These are phyloP conservation scores for Trichophyton rubrum DNA, from an alignment of 2,329 filamentous ascomycete genomes.

Conservation along the genomic window DNA sequence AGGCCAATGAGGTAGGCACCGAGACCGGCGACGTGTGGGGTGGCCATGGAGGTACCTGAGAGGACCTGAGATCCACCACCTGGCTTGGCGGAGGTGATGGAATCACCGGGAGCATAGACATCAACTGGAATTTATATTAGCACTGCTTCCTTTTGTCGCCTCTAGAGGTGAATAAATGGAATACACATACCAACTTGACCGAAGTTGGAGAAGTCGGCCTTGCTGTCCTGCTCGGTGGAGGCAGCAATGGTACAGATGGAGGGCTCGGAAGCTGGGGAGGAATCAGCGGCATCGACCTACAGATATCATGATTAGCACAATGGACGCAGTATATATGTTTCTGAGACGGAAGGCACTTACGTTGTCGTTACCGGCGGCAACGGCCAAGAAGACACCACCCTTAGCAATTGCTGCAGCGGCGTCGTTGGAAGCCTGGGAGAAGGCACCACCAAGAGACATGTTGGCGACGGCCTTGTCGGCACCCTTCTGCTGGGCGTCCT, in stretches of 20 bases:
- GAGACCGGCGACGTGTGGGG: constrained; percentile 40
- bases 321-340: background rate
- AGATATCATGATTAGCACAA: background rate
- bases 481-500: constrained; percentile 21
- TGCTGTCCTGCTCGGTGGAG: constrained; percentile 21
- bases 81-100: constrained; percentile 40
- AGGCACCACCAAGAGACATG: constrained; percentile 26
- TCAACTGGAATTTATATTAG: constrained; percentile 28
- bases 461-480: constrained; percentile 24
- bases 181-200: constrained; percentile 13
- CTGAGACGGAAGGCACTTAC: constrained; percentile 8
- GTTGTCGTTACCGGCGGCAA: constrained; percentile 31
- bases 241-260: constrained; percentile 32
- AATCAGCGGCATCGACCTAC: background rate
- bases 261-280: constrained; percentile 27
- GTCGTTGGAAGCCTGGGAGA: constrained; percentile 27
- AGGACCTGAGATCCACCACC: constrained; percentile 35
- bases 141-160: background rate
- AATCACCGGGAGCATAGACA: constrained; percentile 45
- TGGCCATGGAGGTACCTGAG: constrained; percentile 28
- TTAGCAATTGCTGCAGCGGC: constrained; percentile 26
- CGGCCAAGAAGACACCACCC: constrained; percentile 30
- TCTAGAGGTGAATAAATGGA: background rate
- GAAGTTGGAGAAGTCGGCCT: constrained; percentile 32
- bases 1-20: constrained; percentile 41